Conservation (phyloP, 805 yeast species). For the Lachancea thermotolerans region DNA sequence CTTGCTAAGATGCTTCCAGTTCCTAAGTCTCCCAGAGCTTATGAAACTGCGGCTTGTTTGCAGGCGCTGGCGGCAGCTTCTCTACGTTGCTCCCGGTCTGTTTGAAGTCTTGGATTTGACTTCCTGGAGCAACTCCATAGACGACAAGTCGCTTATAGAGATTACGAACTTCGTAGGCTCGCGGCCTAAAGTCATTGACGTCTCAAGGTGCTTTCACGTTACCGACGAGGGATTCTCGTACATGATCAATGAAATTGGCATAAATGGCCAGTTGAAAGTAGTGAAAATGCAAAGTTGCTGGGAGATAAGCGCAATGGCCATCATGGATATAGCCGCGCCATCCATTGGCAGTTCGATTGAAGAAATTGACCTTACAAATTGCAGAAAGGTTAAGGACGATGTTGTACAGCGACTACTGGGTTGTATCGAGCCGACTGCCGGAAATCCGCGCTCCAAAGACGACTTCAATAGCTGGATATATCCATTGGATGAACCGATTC, state of each 20-base stretch:
- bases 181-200: constrained; percentile 52
- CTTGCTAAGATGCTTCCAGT: constrained; percentile 46
- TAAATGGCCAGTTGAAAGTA: constrained; percentile 48
- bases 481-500: constrained; percentile 21
- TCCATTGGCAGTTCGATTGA: constrained; percentile 53
- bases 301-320: constrained; percentile 77
- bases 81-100: constrained; percentile 49
- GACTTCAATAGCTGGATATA: constrained; percentile 2
- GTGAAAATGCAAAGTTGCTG: constrained; percentile 63
- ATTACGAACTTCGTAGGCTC: constrained; percentile 68
- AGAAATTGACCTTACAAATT: constrained; percentile 62
- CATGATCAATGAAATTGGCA: constrained; percentile 64
- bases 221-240: constrained; percentile 71
- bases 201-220: constrained; percentile 69
- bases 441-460: not conserved
- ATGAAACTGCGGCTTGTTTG: constrained; percentile 56
- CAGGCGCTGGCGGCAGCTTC: constrained; percentile 60
- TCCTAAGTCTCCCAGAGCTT: constrained; percentile 48
- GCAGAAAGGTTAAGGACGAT: constrained; percentile 65
- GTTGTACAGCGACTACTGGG: constrained; percentile 67
- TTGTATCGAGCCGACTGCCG: constrained; percentile 6
- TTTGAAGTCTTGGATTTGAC: constrained; percentile 48
- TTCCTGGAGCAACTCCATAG: constrained; percentile 54
- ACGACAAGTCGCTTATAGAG: constrained; percentile 49
- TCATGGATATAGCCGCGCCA: constrained; percentile 67